Percentiles rank a stretch among this genome's conserved stretches.
These are phyloP conservation scores for Chalciporus sphaerocephalus DNA, from an alignment of 768 basidiomycete species.

Conservation along the genomic window DNA sequence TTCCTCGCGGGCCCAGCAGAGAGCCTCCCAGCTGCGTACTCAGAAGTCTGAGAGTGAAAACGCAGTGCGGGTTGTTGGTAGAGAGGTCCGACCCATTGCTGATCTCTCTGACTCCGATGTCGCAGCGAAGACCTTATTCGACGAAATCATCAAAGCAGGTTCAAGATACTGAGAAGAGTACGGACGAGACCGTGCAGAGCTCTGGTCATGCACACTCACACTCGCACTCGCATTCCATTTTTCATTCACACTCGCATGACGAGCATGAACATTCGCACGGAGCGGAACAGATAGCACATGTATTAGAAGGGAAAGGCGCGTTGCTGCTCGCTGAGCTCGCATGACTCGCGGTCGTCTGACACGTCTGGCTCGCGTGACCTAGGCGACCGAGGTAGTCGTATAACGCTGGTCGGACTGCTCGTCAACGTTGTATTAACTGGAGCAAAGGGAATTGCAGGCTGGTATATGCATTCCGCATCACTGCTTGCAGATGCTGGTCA, in stretches of 20 bases:
- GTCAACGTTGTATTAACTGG: slow-evolving; percentile 79
- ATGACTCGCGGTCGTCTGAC: background rate
- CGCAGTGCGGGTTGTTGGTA: background rate
- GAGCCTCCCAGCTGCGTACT: background rate
- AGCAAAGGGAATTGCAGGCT: slow-evolving; percentile 84
- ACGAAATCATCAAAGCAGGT: slow-evolving; percentile 11
- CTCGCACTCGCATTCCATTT: slow-evolving; percentile 56
- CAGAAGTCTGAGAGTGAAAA: background rate
- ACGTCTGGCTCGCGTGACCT: background rate
- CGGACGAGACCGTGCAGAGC: slow-evolving; percentile 4
- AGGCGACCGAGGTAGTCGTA: slow-evolving; percentile 79
- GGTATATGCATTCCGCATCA: slow-evolving; percentile 85
- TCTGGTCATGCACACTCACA: slow-evolving; percentile 34
- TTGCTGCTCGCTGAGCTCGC: background rate
- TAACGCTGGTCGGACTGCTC: slow-evolving; percentile 81
- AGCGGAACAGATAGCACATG: slow-evolving; percentile 64
- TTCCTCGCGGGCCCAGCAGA: background rate
- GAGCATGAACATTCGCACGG: slow-evolving; percentile 56
- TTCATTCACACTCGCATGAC: slow-evolving; percentile 64
- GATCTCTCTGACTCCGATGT: slow-evolving; percentile 16
- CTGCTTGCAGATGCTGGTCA: slow-evolving; percentile 94
- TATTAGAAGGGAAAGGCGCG: slow-evolving; percentile 62
- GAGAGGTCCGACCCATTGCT: slow-evolving; percentile 11
- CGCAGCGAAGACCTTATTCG: slow-evolving; percentile 17
- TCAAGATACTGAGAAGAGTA: slow-evolving; percentile 27